Conservation (phyloP, 306 rosid species). For the Malus domestica region DNA sequence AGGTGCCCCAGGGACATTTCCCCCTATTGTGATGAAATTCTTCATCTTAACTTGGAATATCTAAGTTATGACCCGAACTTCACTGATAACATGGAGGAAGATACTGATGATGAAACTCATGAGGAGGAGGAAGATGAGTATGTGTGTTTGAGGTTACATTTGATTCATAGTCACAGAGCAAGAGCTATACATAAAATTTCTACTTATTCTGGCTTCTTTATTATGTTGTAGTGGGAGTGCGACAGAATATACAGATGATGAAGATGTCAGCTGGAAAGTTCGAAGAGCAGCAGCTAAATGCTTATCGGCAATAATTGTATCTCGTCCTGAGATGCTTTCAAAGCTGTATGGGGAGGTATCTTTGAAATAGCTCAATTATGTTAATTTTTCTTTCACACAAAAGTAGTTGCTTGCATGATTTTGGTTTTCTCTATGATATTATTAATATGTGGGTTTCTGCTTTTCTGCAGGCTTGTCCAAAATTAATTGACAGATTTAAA, state of each 20-base stretch:
- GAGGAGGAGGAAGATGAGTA: conserved; percentile 99
- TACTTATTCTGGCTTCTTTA: conserved; percentile 14
- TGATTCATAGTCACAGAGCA: background rate
- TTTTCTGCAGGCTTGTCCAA: conserved; percentile 83
- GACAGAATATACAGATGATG: conserved; percentile 96
- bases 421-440: background rate
- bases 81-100: conserved; percentile 99
- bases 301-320: conserved; percentile 89
- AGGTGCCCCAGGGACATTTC: conserved; percentile 96
- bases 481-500: conserved; percentile 89
- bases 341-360: conserved; percentile 87
- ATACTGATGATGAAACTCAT: conserved; percentile 78
- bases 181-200: conserved; percentile 5
- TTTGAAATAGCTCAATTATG: conserved; percentile 1
- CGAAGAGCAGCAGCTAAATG: conserved; percentile 99
- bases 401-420: background rate
- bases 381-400: background rate
- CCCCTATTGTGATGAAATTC: conserved; percentile 75
- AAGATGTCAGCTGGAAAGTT: conserved; percentile 99
- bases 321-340: conserved; percentile 94
- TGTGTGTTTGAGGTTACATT: conserved; percentile 25
- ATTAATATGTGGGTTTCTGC: conserved; percentile 13
- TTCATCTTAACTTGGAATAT: conserved; percentile 80
- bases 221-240: conserved; percentile 83
- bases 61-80: conserved; percentile 95